Conservation (phyloP, 345 rosid species). For the Syzygium oleosum region DNA sequence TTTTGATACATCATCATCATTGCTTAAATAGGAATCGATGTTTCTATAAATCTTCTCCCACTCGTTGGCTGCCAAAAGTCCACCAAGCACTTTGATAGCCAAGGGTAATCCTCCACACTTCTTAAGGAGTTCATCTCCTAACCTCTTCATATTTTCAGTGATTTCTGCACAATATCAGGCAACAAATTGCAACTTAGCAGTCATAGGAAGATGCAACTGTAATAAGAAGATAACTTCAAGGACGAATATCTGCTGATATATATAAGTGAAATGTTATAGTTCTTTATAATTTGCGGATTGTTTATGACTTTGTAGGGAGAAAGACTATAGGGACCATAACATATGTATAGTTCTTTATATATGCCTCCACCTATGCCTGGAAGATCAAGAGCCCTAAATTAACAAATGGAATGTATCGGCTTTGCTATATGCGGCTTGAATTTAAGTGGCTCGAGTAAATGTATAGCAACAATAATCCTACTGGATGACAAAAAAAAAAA, state of each 20-base stretch:
- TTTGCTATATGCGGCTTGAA: neutral
- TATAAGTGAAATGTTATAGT: too few species aligned
- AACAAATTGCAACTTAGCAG: neutral
- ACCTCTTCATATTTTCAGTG: neutral
- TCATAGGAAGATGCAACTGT: fast-evolving
- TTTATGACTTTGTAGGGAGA: neutral
- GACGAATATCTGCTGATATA: too few species aligned
- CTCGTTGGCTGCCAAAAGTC: conserved; percentile 8
- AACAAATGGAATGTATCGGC: neutral
- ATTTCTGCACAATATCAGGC: neutral
- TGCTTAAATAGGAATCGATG: neutral
- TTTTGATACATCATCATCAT: neutral
- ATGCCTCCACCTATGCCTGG: neutral
- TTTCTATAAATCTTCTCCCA: conserved; percentile 13
- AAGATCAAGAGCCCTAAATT: neutral
- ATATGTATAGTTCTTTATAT: too few species aligned
- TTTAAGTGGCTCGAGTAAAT: neutral
- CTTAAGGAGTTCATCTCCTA: conserved; percentile 22
- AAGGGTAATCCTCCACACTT: conserved; percentile 25
- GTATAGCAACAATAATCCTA: neutral
- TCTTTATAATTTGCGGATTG: too few species aligned
- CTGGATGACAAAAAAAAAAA: neutral
- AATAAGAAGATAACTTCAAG: neutral
- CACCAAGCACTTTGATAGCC: conserved; percentile 29
- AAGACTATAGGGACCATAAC: neutral